These are phyloP conservation scores for Pistacia atlantica DNA, from an alignment of 345 rosid genomes.

Conservation along the genomic window DNA sequence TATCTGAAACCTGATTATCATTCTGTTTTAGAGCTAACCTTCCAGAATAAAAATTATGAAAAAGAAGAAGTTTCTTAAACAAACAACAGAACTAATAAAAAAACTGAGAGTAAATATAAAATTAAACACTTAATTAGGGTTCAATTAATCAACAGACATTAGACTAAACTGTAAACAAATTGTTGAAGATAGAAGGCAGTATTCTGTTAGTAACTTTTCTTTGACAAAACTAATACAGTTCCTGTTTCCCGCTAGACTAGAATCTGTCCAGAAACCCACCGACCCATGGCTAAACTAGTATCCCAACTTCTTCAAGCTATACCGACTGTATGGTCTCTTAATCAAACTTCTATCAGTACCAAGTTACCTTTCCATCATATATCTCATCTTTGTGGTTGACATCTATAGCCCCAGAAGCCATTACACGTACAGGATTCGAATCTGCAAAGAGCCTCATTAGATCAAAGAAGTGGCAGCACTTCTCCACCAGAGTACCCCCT, in stretches of 20 bases:
- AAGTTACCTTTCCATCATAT: conserved; percentile 79
- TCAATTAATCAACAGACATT: not conserved
- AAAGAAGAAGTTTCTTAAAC: not conserved
- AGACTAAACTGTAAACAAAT: not conserved
- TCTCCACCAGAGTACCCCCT: conserved; percentile 95
- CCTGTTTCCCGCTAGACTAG: not conserved
- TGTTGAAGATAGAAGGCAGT: not conserved
- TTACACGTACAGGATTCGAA: conserved; percentile 79
- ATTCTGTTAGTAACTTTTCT: not conserved
- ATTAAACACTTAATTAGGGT: not conserved
- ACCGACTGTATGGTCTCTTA: not conserved
- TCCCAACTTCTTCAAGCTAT: not conserved
- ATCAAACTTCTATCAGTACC: not conserved
- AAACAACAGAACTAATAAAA: not conserved
- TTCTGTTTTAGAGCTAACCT: not conserved
- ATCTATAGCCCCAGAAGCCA: conserved; percentile 96
- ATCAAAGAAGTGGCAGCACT: conserved; percentile 98
- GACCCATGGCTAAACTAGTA: not conserved
- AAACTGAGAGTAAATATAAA: not conserved
- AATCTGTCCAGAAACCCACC: not conserved
- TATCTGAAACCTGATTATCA: conserved; percentile 1
- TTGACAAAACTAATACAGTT: not conserved
- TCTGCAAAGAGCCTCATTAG: conserved; percentile 88
- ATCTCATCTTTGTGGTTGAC: conserved; percentile 90
- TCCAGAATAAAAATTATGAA: not conserved